phyloP scores from a whole-genome alignment of 768 basidiomycete species.

The Nidula microcarpa region DNA sequence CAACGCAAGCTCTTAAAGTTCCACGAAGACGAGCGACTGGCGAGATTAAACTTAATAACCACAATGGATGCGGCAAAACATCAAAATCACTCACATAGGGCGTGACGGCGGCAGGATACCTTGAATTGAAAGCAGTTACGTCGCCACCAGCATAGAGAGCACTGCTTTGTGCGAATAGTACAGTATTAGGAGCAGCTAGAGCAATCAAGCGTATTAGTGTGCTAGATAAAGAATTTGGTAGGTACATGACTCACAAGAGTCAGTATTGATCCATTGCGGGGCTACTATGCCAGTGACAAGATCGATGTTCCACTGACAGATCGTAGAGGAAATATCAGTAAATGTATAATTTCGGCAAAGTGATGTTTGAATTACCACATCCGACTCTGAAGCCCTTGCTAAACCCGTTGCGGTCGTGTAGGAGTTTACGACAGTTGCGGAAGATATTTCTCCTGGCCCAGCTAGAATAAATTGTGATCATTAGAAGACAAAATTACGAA shows the following conservation, averaged over 20 bases:
- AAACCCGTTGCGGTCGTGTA: neutral
- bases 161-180: conserved; percentile 1
- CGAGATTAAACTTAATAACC: no score
- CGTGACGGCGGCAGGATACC: conserved; percentile 1
- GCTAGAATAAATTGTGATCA: neutral
- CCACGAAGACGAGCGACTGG: no score
- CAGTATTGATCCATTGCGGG: conserved; percentile 4
- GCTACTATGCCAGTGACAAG: conserved; percentile 1
- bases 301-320: conserved; percentile 5
- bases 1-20: no score
- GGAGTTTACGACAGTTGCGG: neutral
- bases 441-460: neutral
- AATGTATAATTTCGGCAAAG: neutral
- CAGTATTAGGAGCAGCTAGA: conserved; percentile 2
- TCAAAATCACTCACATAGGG: neutral
- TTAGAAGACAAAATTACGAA: neutral
- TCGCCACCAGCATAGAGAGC: neutral
- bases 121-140: conserved; percentile 5
- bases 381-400: neutral
- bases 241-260: conserved; percentile 4
- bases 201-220: neutral
- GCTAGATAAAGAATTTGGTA: neutral
- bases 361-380: neutral
- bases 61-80: no score
- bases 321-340: neutral